A percentile compares a stretch with the other conserved stretches of the same genome.
Conservation (phyloP, 331 rosid genomes). For the Arachis monticola region DNA sequence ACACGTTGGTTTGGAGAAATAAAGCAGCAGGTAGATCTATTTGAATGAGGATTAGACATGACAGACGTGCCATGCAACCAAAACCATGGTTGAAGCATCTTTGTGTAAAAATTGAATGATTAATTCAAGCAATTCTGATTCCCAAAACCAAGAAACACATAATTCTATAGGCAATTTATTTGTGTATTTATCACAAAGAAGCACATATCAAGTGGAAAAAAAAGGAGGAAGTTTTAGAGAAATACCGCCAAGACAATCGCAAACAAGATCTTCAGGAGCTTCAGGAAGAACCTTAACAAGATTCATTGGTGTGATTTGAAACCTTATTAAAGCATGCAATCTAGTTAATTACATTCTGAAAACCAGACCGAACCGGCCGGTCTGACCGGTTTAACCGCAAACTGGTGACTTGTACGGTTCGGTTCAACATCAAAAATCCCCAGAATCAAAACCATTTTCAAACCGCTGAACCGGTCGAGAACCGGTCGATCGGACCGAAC, state of each 20-base stretch:
- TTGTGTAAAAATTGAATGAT: neutral
- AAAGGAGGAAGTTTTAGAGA: slow-evolving; percentile 7
- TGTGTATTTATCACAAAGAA: neutral
- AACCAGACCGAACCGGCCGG: no score
- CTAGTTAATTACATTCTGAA: neutral
- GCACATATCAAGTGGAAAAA: slow-evolving; percentile 7
- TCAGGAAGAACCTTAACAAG: slow-evolving; percentile 86
- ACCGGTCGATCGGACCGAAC: no score
- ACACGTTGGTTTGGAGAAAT: no score
- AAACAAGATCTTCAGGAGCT: slow-evolving; percentile 92
- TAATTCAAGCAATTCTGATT: neutral
- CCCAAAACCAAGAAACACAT: neutral
- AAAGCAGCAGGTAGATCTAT: neutral
- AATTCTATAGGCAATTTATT: neutral
- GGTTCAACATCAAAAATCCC: no score
- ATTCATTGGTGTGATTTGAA: slow-evolving; percentile 38
- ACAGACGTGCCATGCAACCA: slow-evolving; percentile 1
- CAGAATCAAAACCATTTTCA: no score
- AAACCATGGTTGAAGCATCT: slow-evolving; percentile 30
- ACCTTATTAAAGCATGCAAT: slow-evolving; percentile 24
- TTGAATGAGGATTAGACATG: slow-evolving; percentile 5
- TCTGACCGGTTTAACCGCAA: no score
- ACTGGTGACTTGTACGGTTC: no score
- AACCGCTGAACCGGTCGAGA: no score
- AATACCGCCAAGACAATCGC: slow-evolving; percentile 97